These are phyloP conservation scores for Candida maris DNA, from an alignment of 805 yeast species.

Conservation along the genomic window DNA sequence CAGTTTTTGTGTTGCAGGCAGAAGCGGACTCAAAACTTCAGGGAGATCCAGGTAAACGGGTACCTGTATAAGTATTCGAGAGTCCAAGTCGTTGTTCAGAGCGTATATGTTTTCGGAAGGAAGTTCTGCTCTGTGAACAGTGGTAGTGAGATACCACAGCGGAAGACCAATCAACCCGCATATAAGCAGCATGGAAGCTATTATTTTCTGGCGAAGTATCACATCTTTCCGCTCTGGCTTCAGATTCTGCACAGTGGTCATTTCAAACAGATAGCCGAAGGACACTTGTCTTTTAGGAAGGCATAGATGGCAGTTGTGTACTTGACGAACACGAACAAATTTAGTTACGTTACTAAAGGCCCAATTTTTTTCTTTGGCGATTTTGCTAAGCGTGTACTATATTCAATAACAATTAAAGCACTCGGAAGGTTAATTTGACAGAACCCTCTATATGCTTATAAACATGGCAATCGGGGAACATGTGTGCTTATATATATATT, in stretches of 20 bases:
- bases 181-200: slow-evolving; percentile 25
- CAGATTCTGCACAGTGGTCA: slow-evolving; percentile 1
- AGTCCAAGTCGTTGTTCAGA: slow-evolving; percentile 17
- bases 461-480: too few relatives aligned
- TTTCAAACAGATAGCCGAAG: too few relatives aligned
- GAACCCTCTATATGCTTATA: background rate
- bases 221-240: slow-evolving; percentile 6
- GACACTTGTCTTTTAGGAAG: too few relatives aligned
- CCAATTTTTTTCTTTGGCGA: too few relatives aligned
- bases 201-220: slow-evolving; percentile 17
- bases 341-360: too few relatives aligned
- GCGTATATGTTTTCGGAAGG: slow-evolving; percentile 43
- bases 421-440: background rate
- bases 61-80: slow-evolving; percentile 32
- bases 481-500: too few relatives aligned
- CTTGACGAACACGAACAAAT: too few relatives aligned
- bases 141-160: slow-evolving; percentile 56
- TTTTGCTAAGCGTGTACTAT: too few relatives aligned
- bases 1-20: slow-evolving; percentile 33
- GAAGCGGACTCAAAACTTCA: slow-evolving; percentile 29
- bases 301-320: too few relatives aligned
- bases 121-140: slow-evolving; percentile 58
- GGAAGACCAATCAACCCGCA: slow-evolving; percentile 49
- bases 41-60: slow-evolving; percentile 43
- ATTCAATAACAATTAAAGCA: background rate